A percentile compares a stretch with the other conserved stretches of the same genome.
Conservation (phyloP, 1,284 basidiomycete genomes). For the Ganoderma lucidum region DNA sequence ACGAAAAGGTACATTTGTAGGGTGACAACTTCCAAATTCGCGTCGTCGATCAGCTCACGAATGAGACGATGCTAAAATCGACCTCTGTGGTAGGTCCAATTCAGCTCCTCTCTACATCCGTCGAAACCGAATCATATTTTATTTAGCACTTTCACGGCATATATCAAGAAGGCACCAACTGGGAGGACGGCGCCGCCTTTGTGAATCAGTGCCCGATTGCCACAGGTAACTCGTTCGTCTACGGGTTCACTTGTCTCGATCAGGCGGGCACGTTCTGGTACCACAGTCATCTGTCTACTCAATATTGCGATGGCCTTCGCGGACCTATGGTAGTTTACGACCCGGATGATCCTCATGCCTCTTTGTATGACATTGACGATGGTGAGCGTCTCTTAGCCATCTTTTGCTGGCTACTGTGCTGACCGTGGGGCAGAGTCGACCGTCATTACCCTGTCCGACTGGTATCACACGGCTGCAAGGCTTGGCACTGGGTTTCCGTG, state of each 20-base stretch:
- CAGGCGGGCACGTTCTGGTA: conserved; percentile 43
- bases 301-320: conserved; percentile 43
- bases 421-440: conserved; percentile 27
- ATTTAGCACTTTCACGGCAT: conserved; percentile 49
- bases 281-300: conserved; percentile 22
- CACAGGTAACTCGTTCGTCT: conserved; percentile 53
- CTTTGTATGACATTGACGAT: conserved; percentile 52
- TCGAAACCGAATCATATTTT: not conserved
- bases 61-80: conserved; percentile 43
- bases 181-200: conserved; percentile 45
- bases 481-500: conserved; percentile 26
- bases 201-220: conserved; percentile 62
- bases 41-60: conserved; percentile 45
- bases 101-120: not conserved
- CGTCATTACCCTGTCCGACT: conserved; percentile 35
- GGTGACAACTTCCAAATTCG: conserved; percentile 44
- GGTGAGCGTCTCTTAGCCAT: conserved; percentile 31
- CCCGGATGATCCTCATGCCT: conserved; percentile 45
- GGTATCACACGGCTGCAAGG: conserved; percentile 34
- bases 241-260: conserved; percentile 42
- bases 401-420: not conserved
- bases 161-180: conserved; percentile 42
- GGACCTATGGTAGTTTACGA: conserved; percentile 51
- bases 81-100: conserved; percentile 44
- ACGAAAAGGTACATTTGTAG: conserved; percentile 21